Conservation (phyloP, 129 eudicot genomes). For the Daucus carota region DNA sequence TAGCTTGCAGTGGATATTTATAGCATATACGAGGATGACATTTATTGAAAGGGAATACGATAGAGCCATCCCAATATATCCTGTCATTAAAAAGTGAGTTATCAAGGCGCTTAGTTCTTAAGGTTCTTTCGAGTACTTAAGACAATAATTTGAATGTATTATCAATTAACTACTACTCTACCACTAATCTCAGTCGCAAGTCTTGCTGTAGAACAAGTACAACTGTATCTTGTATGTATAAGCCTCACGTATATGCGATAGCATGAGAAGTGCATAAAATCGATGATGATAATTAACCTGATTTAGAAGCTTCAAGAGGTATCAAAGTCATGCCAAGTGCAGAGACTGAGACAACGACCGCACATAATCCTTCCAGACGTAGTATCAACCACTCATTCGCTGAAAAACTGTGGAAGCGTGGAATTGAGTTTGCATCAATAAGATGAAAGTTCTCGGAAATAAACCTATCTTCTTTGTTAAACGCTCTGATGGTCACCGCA, state of each 20-base stretch:
- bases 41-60: conserved; percentile 65
- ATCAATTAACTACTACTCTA: background rate
- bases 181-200: background rate
- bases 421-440: conserved; percentile 46
- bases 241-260: too few relatives aligned
- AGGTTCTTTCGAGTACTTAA: background rate
- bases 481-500: conserved; percentile 68
- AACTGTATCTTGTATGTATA: too few relatives aligned
- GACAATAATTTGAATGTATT: background rate
- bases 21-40: conserved; percentile 27
- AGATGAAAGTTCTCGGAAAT: conserved; percentile 37
- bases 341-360: conserved; percentile 47
- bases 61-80: conserved; percentile 64
- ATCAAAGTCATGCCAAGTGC: conserved; percentile 51
- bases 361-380: conserved; percentile 53
- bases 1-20: conserved; percentile 39
- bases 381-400: conserved; percentile 76
- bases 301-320: conserved; percentile 35
- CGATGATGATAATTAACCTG: conserved; percentile 26
- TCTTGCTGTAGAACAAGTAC: too few relatives aligned
- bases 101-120: background rate
- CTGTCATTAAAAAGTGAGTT: conserved; percentile 25
- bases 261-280: too few relatives aligned
- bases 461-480: conserved; percentile 57
- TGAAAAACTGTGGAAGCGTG: conserved; percentile 55